phyloP scores from a whole-genome alignment of 176 grass and related monocot species.

The Hyparrhenia diplandra region DNA sequence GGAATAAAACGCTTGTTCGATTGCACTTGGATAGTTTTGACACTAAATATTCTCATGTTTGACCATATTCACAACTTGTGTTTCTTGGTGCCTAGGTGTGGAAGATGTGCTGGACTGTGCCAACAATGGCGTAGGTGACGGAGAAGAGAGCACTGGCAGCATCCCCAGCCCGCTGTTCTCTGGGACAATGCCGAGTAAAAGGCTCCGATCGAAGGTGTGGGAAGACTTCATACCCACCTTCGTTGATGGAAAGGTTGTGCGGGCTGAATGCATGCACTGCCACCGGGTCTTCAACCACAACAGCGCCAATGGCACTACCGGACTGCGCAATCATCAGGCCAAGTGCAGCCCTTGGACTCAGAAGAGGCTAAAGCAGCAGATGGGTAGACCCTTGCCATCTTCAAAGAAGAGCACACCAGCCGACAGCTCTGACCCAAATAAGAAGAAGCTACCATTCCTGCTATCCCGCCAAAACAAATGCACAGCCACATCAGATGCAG shows the following conservation, averaged over 20 bases:
- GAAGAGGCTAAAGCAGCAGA: not conserved
- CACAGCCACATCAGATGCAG: not conserved
- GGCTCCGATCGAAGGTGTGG: conserved; percentile 29
- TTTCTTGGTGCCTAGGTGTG: conserved; percentile 2
- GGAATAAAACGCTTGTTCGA: not conserved
- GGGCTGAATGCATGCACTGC: conserved; percentile 27
- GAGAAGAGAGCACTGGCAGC: conserved; percentile 23
- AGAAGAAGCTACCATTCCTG: conserved; percentile 27
- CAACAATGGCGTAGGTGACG: not conserved
- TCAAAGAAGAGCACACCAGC: not conserved
- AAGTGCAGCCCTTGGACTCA: not conserved
- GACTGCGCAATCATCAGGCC: no score
- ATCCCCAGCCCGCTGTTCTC: not conserved
- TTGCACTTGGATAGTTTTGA: not conserved
- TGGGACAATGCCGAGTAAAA: not conserved
- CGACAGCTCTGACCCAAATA: not conserved
- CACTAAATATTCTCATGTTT: not conserved
- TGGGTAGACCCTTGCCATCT: not conserved
- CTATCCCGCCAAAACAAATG: not conserved
- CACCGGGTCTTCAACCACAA: not conserved
- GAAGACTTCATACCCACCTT: conserved; percentile 33
- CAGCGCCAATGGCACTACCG: not conserved
- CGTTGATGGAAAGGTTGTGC: not conserved
- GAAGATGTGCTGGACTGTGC: not conserved
- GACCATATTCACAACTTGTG: not conserved